Conservation (phyloP, 164 flowering plant genomes). For the Vitis rupestris region DNA sequence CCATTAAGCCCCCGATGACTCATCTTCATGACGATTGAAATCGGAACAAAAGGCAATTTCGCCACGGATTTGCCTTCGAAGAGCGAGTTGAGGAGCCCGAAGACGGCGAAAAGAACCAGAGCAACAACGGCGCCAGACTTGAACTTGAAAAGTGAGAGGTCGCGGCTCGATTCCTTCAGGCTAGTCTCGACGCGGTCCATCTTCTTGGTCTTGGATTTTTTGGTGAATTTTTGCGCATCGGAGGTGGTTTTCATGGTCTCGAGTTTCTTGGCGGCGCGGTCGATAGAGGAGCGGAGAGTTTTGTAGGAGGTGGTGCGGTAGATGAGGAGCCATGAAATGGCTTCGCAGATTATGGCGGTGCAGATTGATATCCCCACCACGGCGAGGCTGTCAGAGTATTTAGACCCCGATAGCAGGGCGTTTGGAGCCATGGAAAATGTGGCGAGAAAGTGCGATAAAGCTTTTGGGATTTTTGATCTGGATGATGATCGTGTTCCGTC, state of each 20-base stretch:
- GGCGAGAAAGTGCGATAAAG: conserved; percentile 1
- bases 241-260: conserved; percentile 74
- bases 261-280: conserved; percentile 89
- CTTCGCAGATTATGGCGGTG: conserved; percentile 88
- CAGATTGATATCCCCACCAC: conserved; percentile 76
- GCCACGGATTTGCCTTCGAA: conserved; percentile 93
- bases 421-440: conserved; percentile 34
- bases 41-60: conserved; percentile 78
- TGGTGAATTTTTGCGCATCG: conserved; percentile 17
- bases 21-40: conserved; percentile 81
- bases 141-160: conserved; percentile 89
- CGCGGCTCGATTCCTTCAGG: conserved; percentile 87
- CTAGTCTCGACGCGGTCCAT: conserved; percentile 91
- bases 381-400: conserved; percentile 73
- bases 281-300: conserved; percentile 89
- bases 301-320: conserved; percentile 93
- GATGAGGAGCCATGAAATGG: conserved; percentile 94
- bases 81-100: conserved; percentile 75
- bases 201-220: conserved; percentile 77
- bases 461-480: not conserved
- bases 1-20: conserved; percentile 82
- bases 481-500: too few species aligned
- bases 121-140: conserved; percentile 98
- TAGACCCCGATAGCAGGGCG: conserved; percentile 32
- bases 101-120: conserved; percentile 79